Percentiles rank a stretch among this genome's conserved stretches.
These are phyloP conservation scores for Monascus purpureus DNA, from an alignment of 495 filamentous ascomycete genomes.

Conservation along the genomic window DNA sequence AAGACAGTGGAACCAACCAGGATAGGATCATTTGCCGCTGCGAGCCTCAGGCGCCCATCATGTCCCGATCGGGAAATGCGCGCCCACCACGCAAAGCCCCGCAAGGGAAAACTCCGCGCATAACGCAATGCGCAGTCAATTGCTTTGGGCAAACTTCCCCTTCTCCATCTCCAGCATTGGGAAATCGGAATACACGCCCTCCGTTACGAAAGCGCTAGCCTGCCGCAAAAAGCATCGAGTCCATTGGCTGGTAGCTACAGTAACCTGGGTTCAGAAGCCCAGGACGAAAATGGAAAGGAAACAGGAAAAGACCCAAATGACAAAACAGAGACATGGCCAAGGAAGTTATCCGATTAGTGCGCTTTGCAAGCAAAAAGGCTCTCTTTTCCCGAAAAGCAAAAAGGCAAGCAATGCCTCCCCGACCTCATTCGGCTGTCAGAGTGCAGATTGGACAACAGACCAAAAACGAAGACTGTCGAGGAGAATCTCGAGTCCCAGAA, in stretches of 20 bases:
- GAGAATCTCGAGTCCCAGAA: too few species aligned
- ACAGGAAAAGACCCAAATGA: too few species aligned
- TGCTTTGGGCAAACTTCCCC: background rate
- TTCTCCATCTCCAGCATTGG: background rate
- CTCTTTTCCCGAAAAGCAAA: too few species aligned
- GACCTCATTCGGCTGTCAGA: too few species aligned
- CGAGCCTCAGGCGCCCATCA: constrained; percentile 8
- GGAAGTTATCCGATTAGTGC: too few species aligned
- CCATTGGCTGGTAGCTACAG: constrained; percentile 16
- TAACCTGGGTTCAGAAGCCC: constrained; percentile 5
- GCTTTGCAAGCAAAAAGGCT: too few species aligned
- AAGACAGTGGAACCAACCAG: constrained; percentile 3
- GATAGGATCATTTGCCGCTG: constrained; percentile 11
- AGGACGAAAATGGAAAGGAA: constrained; percentile 5
- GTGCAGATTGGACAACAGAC: too few species aligned
- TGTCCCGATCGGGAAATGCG: constrained; percentile 4
- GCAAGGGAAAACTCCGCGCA: too few species aligned
- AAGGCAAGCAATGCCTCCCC: constrained; percentile 1
- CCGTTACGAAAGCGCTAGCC: constrained; percentile 14
- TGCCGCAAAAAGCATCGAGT: constrained; percentile 21
- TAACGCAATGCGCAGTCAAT: too few species aligned
- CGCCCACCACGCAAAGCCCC: background rate
- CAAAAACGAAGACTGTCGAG: background rate
- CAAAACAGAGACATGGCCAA: too few species aligned
- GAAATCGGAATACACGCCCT: background rate